phyloP scores from a whole-genome alignment of 306 rosid species.

The Rosa lucieae region DNA sequence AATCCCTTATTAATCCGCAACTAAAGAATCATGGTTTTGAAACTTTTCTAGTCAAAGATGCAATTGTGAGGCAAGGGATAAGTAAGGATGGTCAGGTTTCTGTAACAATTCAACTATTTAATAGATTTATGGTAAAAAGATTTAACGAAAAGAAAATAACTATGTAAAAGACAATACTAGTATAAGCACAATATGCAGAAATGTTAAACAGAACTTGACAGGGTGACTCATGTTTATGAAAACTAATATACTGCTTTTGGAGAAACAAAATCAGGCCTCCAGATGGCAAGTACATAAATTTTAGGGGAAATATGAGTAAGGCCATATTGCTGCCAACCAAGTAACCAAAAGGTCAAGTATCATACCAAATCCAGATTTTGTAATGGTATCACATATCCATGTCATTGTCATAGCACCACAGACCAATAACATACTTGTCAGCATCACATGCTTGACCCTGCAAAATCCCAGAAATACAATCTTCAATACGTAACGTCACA shows the following conservation, averaged over 20 bases:
- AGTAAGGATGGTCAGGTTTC: neutral
- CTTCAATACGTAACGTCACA: no score
- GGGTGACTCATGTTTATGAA: neutral
- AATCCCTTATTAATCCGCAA: neutral
- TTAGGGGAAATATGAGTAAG: slow-evolving; percentile 11
- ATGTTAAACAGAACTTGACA: neutral
- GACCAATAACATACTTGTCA: no score
- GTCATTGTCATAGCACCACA: slow-evolving; percentile 71
- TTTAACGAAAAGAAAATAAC: no score
- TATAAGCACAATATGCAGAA: neutral
- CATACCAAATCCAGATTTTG: slow-evolving; percentile 97
- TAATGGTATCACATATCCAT: slow-evolving; percentile 93
- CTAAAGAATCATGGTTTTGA: neutral
- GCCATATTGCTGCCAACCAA: slow-evolving; percentile 4
- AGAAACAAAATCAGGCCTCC: neutral
- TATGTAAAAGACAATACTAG: neutral
- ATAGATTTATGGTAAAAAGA: neutral
- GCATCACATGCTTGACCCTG: no score
- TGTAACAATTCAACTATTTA: neutral
- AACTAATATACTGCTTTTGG: neutral
- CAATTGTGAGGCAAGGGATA: neutral
- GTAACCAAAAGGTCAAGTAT: slow-evolving; percentile 24
- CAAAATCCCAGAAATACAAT: no score
- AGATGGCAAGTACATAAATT: neutral
- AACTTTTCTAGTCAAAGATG: neutral